phyloP scores from a whole-genome alignment of 2,329 filamentous ascomycete genomes.

The Aspergillus sclerotialis region DNA sequence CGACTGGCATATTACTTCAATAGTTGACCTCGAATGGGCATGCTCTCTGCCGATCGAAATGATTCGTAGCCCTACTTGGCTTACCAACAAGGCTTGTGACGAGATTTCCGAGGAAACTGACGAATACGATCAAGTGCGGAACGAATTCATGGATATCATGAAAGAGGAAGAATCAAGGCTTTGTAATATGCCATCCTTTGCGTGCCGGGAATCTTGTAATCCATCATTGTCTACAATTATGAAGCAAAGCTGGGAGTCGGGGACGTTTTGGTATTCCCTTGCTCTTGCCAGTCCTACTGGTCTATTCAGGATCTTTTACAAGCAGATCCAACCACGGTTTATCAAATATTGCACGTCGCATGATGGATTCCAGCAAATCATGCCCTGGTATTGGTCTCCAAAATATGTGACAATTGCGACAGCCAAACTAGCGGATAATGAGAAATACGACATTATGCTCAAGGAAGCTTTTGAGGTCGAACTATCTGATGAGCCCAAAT shows the following conservation, averaged over 20 bases:
- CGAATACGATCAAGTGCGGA: conserved; percentile 10
- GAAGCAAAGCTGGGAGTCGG: conserved; percentile 9
- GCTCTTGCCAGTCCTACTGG: conserved; percentile 13
- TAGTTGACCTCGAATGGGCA: conserved; percentile 19
- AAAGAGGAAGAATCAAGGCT: conserved; percentile 6
- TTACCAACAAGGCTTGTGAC: conserved; percentile 14
- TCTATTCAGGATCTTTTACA: conserved; percentile 11
- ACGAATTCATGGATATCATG: conserved; percentile 11
- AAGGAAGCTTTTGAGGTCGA: conserved; percentile 6
- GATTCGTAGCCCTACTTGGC: conserved; percentile 16
- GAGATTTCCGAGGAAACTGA: conserved; percentile 4
- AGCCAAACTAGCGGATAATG: conserved; percentile 11
- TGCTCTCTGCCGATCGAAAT: conserved; percentile 16
- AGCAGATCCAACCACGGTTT: conserved; percentile 12
- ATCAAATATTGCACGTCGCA: conserved; percentile 4
- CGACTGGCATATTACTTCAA: conserved; percentile 16
- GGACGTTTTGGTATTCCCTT: conserved; percentile 13
- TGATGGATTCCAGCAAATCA: no score
- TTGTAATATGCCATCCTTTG: not conserved
- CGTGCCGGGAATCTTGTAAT: not conserved
- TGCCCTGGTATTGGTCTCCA: no score
- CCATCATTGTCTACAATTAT: conserved; percentile 7
- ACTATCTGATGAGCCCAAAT: no score
- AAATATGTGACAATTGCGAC: no score
- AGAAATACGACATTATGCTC: conserved; percentile 8